Conservation (phyloP, 805 yeast genomes). For the Saccharomycopsis capsularis region DNA sequence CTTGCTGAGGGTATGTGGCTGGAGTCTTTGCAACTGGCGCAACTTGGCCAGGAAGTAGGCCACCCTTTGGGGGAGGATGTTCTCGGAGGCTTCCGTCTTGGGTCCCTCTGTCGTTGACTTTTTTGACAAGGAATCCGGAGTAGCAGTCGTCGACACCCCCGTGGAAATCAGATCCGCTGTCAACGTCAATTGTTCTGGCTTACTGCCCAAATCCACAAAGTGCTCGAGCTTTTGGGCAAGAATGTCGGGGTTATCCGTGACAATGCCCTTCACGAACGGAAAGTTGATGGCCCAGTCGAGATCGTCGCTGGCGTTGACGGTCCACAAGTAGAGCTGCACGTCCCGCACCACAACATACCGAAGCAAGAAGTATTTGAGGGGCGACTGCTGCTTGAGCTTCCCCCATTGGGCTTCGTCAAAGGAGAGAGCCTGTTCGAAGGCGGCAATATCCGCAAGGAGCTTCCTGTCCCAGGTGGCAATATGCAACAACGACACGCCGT, state of each 20-base stretch:
- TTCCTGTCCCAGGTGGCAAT: conserved; percentile 21
- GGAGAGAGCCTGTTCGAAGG: neutral
- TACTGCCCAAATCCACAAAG: neutral
- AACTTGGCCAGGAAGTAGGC: neutral
- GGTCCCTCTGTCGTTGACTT: too few species aligned
- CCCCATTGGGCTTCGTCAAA: neutral
- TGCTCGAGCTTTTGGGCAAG: conserved; percentile 2
- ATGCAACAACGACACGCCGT: conserved; percentile 24
- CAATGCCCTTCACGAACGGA: conserved; percentile 23
- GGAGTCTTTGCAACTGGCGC: neutral
- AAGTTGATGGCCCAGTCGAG: conserved; percentile 21
- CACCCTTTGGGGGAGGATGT: too few species aligned
- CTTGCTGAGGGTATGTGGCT: neutral
- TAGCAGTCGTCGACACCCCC: conserved; percentile 1
- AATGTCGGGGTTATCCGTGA: conserved; percentile 25
- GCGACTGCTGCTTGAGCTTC: neutral
- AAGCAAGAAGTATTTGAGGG: conserved; percentile 5
- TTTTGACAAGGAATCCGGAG: too few species aligned
- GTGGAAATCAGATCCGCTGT: neutral
- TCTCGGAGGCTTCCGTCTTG: too few species aligned
- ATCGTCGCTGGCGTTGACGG: conserved; percentile 28
- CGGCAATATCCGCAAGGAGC: neutral
- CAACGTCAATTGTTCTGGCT: neutral
- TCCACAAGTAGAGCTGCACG: conserved; percentile 33
- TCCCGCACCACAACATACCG: conserved; percentile 2